Evolutionary conservation across 2,329 filamentous ascomycete species (phyloP).

Genomic region (Beauveria caledonica): DNA sequence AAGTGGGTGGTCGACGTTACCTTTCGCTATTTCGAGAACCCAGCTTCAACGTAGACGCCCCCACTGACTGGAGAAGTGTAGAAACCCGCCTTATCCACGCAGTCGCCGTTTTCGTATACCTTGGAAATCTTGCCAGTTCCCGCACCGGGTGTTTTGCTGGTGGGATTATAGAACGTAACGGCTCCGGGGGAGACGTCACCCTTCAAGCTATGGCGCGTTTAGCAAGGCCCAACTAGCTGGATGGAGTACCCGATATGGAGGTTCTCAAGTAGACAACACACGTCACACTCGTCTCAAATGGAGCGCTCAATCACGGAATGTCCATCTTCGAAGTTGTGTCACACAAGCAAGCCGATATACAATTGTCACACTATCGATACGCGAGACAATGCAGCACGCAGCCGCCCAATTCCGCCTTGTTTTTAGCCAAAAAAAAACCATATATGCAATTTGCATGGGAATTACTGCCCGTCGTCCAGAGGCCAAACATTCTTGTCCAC

Average conservation of each 20-base stretch:
- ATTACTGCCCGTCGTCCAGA: neutral
- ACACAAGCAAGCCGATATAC: neutral
- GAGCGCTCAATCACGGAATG: neutral
- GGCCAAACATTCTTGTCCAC: neutral
- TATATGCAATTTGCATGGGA: slow-evolving; percentile 1
- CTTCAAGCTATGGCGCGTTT: neutral
- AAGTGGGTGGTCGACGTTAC: too few relatives aligned
- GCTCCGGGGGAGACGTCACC: neutral
- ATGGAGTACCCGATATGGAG: neutral
- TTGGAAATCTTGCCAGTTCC: too few relatives aligned
- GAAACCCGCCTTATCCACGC: too few relatives aligned
- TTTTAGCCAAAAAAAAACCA: neutral
- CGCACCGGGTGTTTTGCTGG: too few relatives aligned
- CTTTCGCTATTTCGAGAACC: too few relatives aligned
- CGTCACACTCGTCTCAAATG: neutral
- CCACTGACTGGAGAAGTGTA: too few relatives aligned
- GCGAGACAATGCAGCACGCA: neutral
- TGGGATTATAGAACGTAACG: too few relatives aligned
- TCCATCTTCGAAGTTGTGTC: neutral
- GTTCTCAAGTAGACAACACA: neutral
- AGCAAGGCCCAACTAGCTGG: neutral
- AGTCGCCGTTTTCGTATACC: too few relatives aligned
- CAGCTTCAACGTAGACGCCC: too few relatives aligned
- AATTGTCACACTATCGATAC: neutral
- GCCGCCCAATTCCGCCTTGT: neutral